Base-by-base conservation (phyloP, 2,329 filamentous ascomycete species). In the Talaromyces sp. region DNA sequence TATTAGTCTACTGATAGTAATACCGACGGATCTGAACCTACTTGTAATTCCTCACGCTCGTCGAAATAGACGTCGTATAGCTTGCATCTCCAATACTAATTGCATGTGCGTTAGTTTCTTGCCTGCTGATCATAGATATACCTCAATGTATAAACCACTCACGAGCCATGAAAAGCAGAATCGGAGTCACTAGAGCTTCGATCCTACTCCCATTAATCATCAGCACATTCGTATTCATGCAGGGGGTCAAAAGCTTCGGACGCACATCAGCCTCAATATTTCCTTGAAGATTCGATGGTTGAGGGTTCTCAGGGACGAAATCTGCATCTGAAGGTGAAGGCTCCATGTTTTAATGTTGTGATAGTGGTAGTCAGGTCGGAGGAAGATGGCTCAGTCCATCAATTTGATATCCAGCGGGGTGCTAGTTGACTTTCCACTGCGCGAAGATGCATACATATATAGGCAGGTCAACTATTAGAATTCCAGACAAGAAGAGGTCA, bases 131-230 rank as follows among this genome's bases (percentile, higher is more conserved):
- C 3, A 3, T 22, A 36, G 17, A 15, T 9, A 37, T 28, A 28
- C 22, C n/a, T n/a, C n/a, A 36, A 22, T 10, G 35, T 25, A 19
- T 33, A 25, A 41, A 7, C n/a, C 31, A 57, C 60, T 50, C 43
- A 62, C 60, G 60, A 62, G 50, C 58, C 60, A 19, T 54, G 31
- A 35, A 62, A 62, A n/a, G 58, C 60, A 13, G 60, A 62, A 28
- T 62, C 60, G 13, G 59, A 58, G 39, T 60, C 58, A 40, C 37
- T 48, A 3, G 22, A n/a, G n/a, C 11, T 25, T 10, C 57, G 36
- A 35, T 56, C 59, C 59, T 60, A 50, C 43, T 17, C 13, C 28
- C 9, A 6, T 48, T 10, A 33, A 9, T 46, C 25, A 28, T 31
- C 15, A 9, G 9, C n/a, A 45, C 22, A 15, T 46, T 33, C 25